Base-by-base conservation (phyloP, 306 rosid species). In the Rosa lucieae region DNA sequence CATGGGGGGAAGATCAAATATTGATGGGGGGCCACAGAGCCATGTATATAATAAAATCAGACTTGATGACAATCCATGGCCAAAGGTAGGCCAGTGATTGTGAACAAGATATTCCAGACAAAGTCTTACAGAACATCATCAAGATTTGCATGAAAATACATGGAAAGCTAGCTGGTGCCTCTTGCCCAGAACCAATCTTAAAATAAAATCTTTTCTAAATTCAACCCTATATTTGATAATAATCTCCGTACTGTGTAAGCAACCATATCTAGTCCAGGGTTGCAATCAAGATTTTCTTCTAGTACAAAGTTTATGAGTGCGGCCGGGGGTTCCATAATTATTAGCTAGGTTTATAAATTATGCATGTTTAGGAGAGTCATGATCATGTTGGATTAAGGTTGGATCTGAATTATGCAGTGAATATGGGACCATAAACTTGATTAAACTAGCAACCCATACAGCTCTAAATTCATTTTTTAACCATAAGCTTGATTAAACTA, bases 91-190 rank as follows among this genome's bases (percentile, higher is more conserved):
- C 78, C 92, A 88, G 72, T 67, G 49, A 67, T 67, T 39, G 48
- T 73, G 90, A 88, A 80, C 90, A 93, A 83, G 92, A 93, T 89
- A 93, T 93, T 89, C 94, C 96, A 91, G 94, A 91, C 92, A 85
- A 82, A 67, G 90, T 85, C 86, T 86, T 76, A 84, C 80, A 79
- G 80, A 82, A 78, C 65, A 85, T 78, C 82, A 71, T 17, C 72
- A 67, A 91, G 84, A 89, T 84, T 83, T 82, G 86, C 85, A 88
- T 87, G 76, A 85, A 18, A 67, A 87, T 84, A 43, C 73, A 84
- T 81, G 77, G 76, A 87, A 89, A 85, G 75, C 76, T 85, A 42
- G 81, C 44, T 86, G 78, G 85, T 88, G 87, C 88, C 88, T 80
- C 84, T 68, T 81, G 80, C 73, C 81, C 46, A 73, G 65, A 83